phyloP scores from a whole-genome alignment of 2,329 filamentous ascomycete genomes.

The Mollisia scopiformis region DNA sequence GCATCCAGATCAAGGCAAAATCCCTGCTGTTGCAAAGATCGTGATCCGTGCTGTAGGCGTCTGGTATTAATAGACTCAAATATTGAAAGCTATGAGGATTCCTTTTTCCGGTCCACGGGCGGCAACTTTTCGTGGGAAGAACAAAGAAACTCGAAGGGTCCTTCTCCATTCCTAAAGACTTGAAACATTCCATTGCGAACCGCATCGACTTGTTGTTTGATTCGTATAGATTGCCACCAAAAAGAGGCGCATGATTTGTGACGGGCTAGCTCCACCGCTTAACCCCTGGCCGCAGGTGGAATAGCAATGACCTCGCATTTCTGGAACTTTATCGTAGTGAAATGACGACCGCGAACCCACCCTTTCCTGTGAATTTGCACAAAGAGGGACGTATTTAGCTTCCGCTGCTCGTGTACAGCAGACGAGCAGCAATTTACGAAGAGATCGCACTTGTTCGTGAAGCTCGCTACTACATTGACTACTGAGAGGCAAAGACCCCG shows the following conservation, averaged over 20 bases:
- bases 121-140: neutral
- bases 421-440: slow-evolving; percentile 4
- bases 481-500: slow-evolving; percentile 7
- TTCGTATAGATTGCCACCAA: neutral
- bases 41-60: too few species aligned
- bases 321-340: neutral
- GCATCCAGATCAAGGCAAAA: too few species aligned
- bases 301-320: too few species aligned
- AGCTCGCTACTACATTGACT: neutral
- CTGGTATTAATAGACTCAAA: too few species aligned
- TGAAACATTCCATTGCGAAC: neutral
- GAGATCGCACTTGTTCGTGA: neutral
- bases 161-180: neutral
- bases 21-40: too few species aligned
- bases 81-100: neutral
- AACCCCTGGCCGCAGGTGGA: too few species aligned
- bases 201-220: neutral
- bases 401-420: slow-evolving; percentile 6
- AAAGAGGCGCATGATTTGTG: neutral
- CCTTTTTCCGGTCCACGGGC: neutral
- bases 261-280: neutral
- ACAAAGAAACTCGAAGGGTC: neutral
- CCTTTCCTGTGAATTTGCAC: slow-evolving; percentile 4
- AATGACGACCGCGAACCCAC: neutral
- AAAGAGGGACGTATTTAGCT: neutral